phyloP scores from a whole-genome alignment of 371 early-diverging fungal genomes.

The Mortierella sp. region DNA sequence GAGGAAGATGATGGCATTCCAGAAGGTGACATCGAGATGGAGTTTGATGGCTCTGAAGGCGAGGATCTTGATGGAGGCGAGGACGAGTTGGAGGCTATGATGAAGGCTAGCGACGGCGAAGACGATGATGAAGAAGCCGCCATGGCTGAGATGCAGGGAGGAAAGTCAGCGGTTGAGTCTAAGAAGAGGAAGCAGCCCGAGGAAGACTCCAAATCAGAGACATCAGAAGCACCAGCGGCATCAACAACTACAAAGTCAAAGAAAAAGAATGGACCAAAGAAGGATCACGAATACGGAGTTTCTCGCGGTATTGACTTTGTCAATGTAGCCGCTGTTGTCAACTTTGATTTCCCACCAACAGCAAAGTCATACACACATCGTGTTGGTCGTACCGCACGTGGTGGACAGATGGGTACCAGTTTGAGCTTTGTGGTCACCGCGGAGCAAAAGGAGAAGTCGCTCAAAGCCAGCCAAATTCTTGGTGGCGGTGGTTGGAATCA shows the following conservation, averaged over 20 bases:
- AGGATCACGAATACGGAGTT: slow-evolving; percentile 94
- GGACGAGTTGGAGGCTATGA: slow-evolving; percentile 54
- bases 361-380: slow-evolving; percentile 96
- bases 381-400: slow-evolving; percentile 97
- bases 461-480: slow-evolving; percentile 44
- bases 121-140: slow-evolving; percentile 48
- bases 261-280: slow-evolving; percentile 59
- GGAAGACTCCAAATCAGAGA: slow-evolving; percentile 13
- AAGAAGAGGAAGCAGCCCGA: slow-evolving; percentile 54
- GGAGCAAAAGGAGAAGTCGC: slow-evolving; percentile 61
- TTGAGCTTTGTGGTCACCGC: slow-evolving; percentile 84
- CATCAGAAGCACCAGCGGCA: slow-evolving; percentile 4
- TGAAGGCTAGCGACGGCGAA: slow-evolving; percentile 46
- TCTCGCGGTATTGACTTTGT: slow-evolving; percentile 98
- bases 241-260: slow-evolving; percentile 59
- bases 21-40: slow-evolving; percentile 57
- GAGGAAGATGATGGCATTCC: slow-evolving; percentile 43
- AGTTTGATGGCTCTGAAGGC: slow-evolving; percentile 54
- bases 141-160: slow-evolving; percentile 43
- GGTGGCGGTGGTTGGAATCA: slow-evolving; percentile 44
- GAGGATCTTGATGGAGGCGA: slow-evolving; percentile 42
- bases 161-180: slow-evolving; percentile 6
- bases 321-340: slow-evolving; percentile 94
- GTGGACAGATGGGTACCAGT: slow-evolving; percentile 90
- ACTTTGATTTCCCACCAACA: slow-evolving; percentile 97